Base-by-base conservation (phyloP, 495 filamentous ascomycete genomes). In the Penicillium antarcticum region DNA sequence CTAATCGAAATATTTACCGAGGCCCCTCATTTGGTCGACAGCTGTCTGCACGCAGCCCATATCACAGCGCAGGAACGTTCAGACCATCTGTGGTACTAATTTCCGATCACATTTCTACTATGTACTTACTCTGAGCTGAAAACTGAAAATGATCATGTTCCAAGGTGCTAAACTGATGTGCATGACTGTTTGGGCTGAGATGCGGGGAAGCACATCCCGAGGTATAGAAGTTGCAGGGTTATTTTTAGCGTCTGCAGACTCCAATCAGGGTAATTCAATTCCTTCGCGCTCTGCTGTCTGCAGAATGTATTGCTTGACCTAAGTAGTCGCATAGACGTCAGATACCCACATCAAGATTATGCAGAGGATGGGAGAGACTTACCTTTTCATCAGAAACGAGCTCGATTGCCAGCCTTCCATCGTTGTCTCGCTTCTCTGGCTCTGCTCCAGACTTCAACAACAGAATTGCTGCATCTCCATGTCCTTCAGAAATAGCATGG, bases 401-500 rank as follows among this genome's bases (percentile, higher is more conserved):
- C 56, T 95, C 86, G 57, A 97, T 79, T 10, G 94, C 83, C 47
- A 90, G 59, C 49, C 66, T 71, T 16, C 87, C 94, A 58, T 92
- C 86, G 3, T 52, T 56, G 65, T 95, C 88, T 68, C 81, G 82
- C 70, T 87, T 91, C 51, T 90, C 87, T 5, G 80, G 80, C 65
- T 92, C 91, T 0, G 92, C 92, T 0, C 94, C 92, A 1, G 85
- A 85, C 62, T 87, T 95, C 23, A 98, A 68, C 42, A 98, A 65
- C 12, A 85, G 74, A 18, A 96, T 71, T 0, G 92, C 94, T 1
- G 91, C 83, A 69, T 96, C 89, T 1, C 92, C 94, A 66, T 96
- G 92, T 0, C 94, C 94, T 67, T 98, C 94, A 0, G 89, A 87
- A 52, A 97, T 80, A 2, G 88, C 94, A 72, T 99, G 95, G 69